A percentile compares a stretch with the other conserved stretches of the same genome.
phyloP scores from a whole-genome alignment of 305 asterid genomes.

The Rubia occidens region DNA sequence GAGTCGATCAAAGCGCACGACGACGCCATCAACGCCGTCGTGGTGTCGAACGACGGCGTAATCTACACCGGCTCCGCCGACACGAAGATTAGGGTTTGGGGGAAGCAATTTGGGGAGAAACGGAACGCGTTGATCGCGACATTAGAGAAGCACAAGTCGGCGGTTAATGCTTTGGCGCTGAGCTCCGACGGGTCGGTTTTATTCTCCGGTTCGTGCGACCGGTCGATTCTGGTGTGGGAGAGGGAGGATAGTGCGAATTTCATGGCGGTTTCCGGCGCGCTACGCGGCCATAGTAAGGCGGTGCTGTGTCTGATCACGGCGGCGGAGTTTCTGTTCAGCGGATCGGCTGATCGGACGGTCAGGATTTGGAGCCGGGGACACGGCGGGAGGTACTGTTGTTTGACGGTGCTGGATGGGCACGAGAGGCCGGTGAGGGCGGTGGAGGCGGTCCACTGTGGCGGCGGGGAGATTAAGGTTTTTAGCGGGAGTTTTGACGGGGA shows the following conservation, averaged over 20 bases:
- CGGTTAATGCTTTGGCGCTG: constrained; percentile 66
- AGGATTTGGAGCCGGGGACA: constrained; percentile 60
- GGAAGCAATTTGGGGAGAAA: constrained; percentile 25
- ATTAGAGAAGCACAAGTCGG: constrained; percentile 66
- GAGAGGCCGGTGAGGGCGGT: constrained; percentile 62
- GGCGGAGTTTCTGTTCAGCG: constrained; percentile 52
- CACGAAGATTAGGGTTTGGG: constrained; percentile 55
- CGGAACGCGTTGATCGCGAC: constrained; percentile 38
- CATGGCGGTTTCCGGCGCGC: constrained; percentile 67
- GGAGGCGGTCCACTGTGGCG: constrained; percentile 27
- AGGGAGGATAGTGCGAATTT: constrained; percentile 63
- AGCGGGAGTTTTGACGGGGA: constrained; percentile 87
- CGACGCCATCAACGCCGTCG: constrained; percentile 74
- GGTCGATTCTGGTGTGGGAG: constrained; percentile 90
- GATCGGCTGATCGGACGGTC: constrained; percentile 77
- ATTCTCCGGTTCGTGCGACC: constrained; percentile 71
- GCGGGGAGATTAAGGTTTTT: constrained; percentile 45
- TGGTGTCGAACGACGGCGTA: constrained; percentile 31
- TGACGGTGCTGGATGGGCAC: constrained; percentile 62
- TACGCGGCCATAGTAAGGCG: constrained; percentile 66
- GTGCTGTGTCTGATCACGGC: constrained; percentile 49
- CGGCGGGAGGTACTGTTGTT: constrained; percentile 50
- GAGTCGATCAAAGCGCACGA: constrained; percentile 59
- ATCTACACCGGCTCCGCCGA: constrained; percentile 82
- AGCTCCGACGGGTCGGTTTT: constrained; percentile 46